These are phyloP conservation scores for Oryza coarctata DNA, from an alignment of 176 grass and related monocot genomes.

Conservation along the genomic window DNA sequence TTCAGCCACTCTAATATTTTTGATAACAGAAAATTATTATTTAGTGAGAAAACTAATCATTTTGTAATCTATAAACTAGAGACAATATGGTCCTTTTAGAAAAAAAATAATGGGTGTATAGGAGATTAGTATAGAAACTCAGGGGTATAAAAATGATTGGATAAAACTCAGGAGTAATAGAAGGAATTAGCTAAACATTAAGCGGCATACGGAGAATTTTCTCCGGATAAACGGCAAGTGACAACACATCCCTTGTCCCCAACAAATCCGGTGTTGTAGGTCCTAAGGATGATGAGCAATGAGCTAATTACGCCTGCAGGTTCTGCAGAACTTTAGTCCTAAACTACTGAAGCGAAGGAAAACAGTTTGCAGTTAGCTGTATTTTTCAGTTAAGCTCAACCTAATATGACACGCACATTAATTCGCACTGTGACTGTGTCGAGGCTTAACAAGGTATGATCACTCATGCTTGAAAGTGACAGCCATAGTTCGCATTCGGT, in stretches of 20 bases:
- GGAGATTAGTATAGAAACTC: too few species aligned
- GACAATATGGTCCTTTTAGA: too few species aligned
- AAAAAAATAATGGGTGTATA: too few species aligned
- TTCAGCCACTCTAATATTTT: too few species aligned
- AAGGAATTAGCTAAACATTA: too few species aligned
- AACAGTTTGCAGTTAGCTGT: background rate
- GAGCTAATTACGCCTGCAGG: background rate
- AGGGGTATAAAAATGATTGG: too few species aligned
- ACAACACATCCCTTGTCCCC: background rate
- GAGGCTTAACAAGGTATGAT: background rate
- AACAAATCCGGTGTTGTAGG: background rate
- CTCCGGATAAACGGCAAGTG: background rate
- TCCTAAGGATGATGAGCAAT: background rate
- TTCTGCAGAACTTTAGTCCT: background rate
- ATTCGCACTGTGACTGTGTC: background rate
- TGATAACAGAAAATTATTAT: too few species aligned
- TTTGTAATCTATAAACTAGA: too few species aligned
- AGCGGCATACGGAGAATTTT: too few species aligned
- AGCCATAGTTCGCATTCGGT: background rate
- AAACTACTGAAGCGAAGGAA: background rate
- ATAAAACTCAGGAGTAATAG: too few species aligned
- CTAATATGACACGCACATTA: background rate
- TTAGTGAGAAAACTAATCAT: too few species aligned
- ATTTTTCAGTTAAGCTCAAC: background rate
- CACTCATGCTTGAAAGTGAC: background rate